These are phyloP conservation scores for Schizopora paradoxa DNA, from an alignment of 1,284 basidiomycete genomes.

Conservation along the genomic window DNA sequence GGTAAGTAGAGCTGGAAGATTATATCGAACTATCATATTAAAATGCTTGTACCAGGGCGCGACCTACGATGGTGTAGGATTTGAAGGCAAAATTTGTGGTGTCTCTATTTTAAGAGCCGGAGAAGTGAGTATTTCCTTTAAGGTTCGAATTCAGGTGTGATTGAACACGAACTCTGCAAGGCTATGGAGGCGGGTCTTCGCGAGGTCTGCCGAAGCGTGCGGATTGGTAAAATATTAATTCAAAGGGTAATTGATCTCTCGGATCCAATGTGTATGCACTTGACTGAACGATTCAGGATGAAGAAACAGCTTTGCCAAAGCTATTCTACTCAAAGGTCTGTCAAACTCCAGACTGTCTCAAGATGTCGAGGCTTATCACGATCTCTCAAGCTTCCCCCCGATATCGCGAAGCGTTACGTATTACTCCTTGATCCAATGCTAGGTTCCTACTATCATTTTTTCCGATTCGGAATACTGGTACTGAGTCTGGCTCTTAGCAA, in stretches of 20 bases:
- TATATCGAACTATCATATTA: not conserved
- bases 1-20: constrained; percentile 32
- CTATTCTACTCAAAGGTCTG: constrained; percentile 81
- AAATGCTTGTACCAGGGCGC: constrained; percentile 48
- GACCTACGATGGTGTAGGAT: constrained; percentile 82
- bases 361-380: not conserved
- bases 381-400: constrained; percentile 77
- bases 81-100: constrained; percentile 92
- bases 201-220: constrained; percentile 88
- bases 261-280: constrained; percentile 9
- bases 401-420: constrained; percentile 89
- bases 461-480: constrained; percentile 1
- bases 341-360: constrained; percentile 18
- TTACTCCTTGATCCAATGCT: constrained; percentile 97
- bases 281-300: constrained; percentile 55
- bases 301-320: constrained; percentile 87
- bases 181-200: constrained; percentile 93
- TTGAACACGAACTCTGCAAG: constrained; percentile 32
- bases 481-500: constrained; percentile 51
- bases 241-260: constrained; percentile 58
- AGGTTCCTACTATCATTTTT: constrained; percentile 40
- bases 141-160: no score
- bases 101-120: constrained; percentile 89
- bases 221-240: constrained; percentile 92
- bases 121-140: no score